Percentiles rank a stretch among this genome's conserved stretches.
Conservation (phyloP, 176 grass and related monocot species). For the Oryza brachyantha region DNA sequence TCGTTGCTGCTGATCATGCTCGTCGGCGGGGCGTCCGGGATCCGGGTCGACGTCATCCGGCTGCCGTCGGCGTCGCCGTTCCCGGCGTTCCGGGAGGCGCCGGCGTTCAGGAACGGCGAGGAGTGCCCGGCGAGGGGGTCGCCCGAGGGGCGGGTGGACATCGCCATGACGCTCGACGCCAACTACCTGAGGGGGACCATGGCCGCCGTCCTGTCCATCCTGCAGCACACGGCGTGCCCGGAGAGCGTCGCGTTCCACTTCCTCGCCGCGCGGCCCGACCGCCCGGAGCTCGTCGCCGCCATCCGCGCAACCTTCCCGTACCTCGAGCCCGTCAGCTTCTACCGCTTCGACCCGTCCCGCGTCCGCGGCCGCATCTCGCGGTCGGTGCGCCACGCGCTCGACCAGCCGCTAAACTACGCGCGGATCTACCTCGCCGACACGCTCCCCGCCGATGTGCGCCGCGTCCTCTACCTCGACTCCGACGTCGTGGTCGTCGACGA, state of each 20-base stretch:
- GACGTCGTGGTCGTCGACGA: conserved; percentile 85
- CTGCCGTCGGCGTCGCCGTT: conserved; percentile 15
- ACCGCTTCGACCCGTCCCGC: conserved; percentile 71
- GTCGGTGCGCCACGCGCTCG: conserved; percentile 79
- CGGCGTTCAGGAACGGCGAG: conserved; percentile 63
- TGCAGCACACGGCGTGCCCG: conserved; percentile 84
- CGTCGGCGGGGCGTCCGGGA: conserved; percentile 8
- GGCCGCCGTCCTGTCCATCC: conserved; percentile 86
- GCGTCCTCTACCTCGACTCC: conserved; percentile 90
- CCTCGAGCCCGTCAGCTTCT: conserved; percentile 43
- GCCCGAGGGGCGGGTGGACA: conserved; percentile 39
- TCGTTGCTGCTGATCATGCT: neutral
- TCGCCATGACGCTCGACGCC: conserved; percentile 92
- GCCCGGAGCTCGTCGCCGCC: conserved; percentile 37
- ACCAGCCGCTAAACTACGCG: conserved; percentile 94
- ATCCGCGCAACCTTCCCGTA: conserved; percentile 76
- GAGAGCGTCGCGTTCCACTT: conserved; percentile 82
- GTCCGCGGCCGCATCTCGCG: conserved; percentile 74
- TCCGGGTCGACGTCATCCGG: conserved; percentile 49
- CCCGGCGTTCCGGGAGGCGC: conserved; percentile 54
- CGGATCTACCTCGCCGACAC: conserved; percentile 90
- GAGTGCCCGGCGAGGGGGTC: conserved; percentile 33
- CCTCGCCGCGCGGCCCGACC: conserved; percentile 20
- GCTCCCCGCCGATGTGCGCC: conserved; percentile 45
- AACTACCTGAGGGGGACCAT: conserved; percentile 89